Evolutionary conservation across 805 yeast species (phyloP).

Genomic region (Saccharomycopsis sp.): DNA sequence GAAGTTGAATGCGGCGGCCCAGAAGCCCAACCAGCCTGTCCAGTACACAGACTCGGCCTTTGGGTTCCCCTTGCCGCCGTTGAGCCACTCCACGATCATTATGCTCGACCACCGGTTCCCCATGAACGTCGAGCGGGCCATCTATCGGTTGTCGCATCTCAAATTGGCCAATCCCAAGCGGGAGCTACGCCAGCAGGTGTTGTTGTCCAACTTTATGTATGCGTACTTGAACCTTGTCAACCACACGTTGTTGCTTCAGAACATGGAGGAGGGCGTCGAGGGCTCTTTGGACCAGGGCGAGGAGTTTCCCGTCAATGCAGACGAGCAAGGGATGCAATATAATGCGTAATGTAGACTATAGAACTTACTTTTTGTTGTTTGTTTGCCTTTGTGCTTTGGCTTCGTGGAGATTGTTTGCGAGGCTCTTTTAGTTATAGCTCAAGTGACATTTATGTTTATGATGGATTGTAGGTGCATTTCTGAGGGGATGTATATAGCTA

Average conservation of each 20-base stretch:
- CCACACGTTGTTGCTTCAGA: constrained; percentile 77
- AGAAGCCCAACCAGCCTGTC: constrained; percentile 48
- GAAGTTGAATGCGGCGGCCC: constrained; percentile 32
- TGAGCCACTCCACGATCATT: constrained; percentile 65
- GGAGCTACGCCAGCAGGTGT: constrained; percentile 85
- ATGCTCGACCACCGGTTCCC: constrained; percentile 87
- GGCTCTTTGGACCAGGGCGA: constrained; percentile 4
- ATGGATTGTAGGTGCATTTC: no score
- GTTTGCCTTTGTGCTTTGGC: neutral
- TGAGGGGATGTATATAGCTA: no score
- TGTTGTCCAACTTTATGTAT: constrained; percentile 94
- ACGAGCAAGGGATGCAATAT: constrained; percentile 25
- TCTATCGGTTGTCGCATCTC: constrained; percentile 85
- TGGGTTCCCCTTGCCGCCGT: constrained; percentile 81
- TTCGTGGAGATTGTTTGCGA: no score
- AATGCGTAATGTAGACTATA: constrained; percentile 12
- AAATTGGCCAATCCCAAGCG: constrained; percentile 92
- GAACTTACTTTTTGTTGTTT: neutral
- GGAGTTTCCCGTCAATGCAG: constrained; percentile 8
- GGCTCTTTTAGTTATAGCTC: no score
- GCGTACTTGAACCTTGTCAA: constrained; percentile 92
- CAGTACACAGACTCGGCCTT: constrained; percentile 72
- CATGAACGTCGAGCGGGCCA: constrained; percentile 92
- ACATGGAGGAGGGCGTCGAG: constrained; percentile 35
- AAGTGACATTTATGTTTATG: no score